Evolutionary conservation across 495 filamentous ascomycete genomes (phyloP).

Genomic region (Chaetomium tenue): DNA sequence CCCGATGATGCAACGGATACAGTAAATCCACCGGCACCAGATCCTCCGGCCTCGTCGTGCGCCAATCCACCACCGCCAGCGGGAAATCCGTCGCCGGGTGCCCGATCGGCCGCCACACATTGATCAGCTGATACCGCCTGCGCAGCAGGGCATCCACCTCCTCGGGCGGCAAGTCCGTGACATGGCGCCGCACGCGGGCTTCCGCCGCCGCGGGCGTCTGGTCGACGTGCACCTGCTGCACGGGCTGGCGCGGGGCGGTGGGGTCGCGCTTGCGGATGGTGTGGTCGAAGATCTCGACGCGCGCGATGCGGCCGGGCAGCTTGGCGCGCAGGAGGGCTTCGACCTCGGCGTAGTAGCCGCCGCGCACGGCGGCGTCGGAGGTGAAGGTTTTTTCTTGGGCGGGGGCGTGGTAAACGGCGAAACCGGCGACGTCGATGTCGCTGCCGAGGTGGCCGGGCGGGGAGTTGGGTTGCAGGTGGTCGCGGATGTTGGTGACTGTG

Average conservation of each 20-base stretch:
- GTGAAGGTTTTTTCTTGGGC: slow-evolving; percentile 55
- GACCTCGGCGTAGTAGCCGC: slow-evolving; percentile 78
- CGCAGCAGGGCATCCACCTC: slow-evolving; percentile 57
- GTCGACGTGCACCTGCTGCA: slow-evolving; percentile 76
- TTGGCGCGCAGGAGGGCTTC: slow-evolving; percentile 61
- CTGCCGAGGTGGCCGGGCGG: slow-evolving; percentile 32
- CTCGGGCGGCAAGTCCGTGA: slow-evolving; percentile 29
- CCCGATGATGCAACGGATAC: slow-evolving; percentile 63
- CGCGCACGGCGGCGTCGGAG: slow-evolving; percentile 59
- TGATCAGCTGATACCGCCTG: slow-evolving; percentile 72
- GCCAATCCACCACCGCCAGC: slow-evolving; percentile 69
- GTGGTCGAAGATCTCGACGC: slow-evolving; percentile 81
- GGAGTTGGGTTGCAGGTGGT: slow-evolving; percentile 4
- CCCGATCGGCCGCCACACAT: slow-evolving; percentile 82
- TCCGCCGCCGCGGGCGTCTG: slow-evolving; percentile 66
- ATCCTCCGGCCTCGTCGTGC: slow-evolving; percentile 56
- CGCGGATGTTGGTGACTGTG: slow-evolving; percentile 38
- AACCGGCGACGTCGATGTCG: slow-evolving; percentile 46
- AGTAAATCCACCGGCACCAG: slow-evolving; percentile 70
- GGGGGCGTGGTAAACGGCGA: slow-evolving; percentile 39
- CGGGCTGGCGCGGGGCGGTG: slow-evolving; percentile 59
- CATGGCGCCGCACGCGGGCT: slow-evolving; percentile 63
- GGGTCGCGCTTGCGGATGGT: slow-evolving; percentile 66
- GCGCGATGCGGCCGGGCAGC: slow-evolving; percentile 48
- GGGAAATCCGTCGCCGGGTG: slow-evolving; percentile 66